Evolutionary conservation across 148 eudicot genomes (phyloP).

Genomic region (Rhododendron williamsianum): DNA sequence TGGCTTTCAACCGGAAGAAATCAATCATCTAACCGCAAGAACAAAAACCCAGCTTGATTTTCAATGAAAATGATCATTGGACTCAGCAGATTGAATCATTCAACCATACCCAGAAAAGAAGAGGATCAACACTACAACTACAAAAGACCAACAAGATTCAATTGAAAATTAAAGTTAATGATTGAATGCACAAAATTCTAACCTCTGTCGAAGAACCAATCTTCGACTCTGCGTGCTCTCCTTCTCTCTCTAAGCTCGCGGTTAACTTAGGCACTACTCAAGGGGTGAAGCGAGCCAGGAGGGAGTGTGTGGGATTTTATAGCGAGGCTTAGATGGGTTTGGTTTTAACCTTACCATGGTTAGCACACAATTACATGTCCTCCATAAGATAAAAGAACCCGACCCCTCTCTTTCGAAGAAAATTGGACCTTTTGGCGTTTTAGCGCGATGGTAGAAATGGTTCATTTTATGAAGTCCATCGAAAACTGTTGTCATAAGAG

Average conservation of each 20-base stretch:
- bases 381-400: not conserved
- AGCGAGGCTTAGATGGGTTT: not conserved
- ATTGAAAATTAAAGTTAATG: not conserved
- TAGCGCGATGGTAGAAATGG: too few species aligned
- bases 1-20: not conserved
- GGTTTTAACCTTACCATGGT: constrained; percentile 1
- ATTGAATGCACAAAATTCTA: not conserved
- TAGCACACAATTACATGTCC: not conserved
- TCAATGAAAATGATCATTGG: not conserved
- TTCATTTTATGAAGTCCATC: not conserved
- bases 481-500: not conserved
- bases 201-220: not conserved
- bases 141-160: not conserved
- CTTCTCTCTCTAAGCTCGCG: not conserved
- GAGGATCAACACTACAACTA: not conserved
- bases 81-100: not conserved
- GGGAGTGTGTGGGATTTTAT: not conserved
- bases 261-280: not conserved
- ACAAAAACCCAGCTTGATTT: not conserved
- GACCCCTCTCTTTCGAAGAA: not conserved
- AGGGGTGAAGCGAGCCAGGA: not conserved
- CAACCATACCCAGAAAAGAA: not conserved
- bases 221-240: not conserved
- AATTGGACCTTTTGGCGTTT: not conserved
- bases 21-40: not conserved